phyloP scores from a whole-genome alignment of 2,329 filamentous ascomycete species.

The Thielaviopsis ethacetica region DNA sequence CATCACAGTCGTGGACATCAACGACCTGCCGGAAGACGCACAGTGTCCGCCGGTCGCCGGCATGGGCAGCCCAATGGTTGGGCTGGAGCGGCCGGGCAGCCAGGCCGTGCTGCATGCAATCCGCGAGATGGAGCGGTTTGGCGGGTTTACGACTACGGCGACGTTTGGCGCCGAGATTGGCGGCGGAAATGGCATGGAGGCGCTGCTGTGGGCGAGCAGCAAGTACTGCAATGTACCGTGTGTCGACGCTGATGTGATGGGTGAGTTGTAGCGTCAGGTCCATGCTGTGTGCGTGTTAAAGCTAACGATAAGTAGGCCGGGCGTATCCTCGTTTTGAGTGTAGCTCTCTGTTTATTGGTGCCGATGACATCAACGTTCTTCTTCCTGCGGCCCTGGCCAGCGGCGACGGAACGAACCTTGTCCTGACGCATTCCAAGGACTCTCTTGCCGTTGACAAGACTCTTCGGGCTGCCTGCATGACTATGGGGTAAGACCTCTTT shows the following conservation, averaged over 20 bases:
- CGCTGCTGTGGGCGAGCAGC: conserved; percentile 22
- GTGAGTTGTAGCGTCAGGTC: conserved; percentile 10
- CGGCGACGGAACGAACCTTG: conserved; percentile 14
- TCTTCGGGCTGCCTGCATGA: conserved; percentile 11
- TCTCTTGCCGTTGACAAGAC: conserved; percentile 14
- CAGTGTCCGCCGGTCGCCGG: conserved; percentile 14
- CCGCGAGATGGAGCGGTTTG: conserved; percentile 31
- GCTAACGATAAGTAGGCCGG: conserved; percentile 11
- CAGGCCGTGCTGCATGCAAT: conserved; percentile 29
- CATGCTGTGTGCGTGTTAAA: neutral
- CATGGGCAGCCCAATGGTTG: conserved; percentile 15
- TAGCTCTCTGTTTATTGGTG: conserved; percentile 18
- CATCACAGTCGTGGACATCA: conserved; percentile 13
- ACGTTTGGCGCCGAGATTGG: conserved; percentile 25
- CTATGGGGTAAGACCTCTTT: conserved; percentile 10
- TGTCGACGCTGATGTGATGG: conserved; percentile 25
- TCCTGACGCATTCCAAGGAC: conserved; percentile 8
- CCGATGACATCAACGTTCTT: conserved; percentile 16
- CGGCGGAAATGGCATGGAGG: conserved; percentile 33
- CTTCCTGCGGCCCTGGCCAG: conserved; percentile 16
- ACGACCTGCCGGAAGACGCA: conserved; percentile 14
- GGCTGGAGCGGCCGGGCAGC: conserved; percentile 14
- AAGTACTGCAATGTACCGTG: conserved; percentile 20
- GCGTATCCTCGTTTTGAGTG: conserved; percentile 17
- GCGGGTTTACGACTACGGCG: conserved; percentile 14